phyloP scores from a whole-genome alignment of 768 basidiomycete species.

The Mycena sanguinolenta region DNA sequence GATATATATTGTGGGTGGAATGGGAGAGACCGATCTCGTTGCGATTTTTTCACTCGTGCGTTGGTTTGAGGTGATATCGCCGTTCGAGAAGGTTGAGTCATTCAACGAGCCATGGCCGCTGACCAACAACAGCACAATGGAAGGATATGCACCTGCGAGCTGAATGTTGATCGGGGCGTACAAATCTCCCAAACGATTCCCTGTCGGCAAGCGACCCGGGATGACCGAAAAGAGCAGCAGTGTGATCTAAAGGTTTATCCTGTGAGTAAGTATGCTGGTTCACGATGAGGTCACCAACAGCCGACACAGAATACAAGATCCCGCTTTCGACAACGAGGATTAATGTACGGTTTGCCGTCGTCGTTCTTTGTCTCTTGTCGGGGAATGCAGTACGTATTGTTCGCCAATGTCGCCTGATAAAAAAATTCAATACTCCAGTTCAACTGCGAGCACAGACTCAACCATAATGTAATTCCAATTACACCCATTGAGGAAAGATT shows the following conservation, averaged over 20 bases:
- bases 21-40: too few relatives aligned
- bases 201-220: slow-evolving; percentile 22
- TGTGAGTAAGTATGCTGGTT: background rate
- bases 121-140: slow-evolving; percentile 33
- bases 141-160: slow-evolving; percentile 32
- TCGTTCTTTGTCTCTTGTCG: slow-evolving; percentile 12
- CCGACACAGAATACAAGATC: slow-evolving; percentile 21
- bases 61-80: too few relatives aligned
- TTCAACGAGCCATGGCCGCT: slow-evolving; percentile 11
- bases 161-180: slow-evolving; percentile 21
- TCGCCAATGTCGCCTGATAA: slow-evolving; percentile 16
- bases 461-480: slow-evolving; percentile 27
- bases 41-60: too few relatives aligned
- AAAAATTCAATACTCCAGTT: background rate
- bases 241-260: background rate
- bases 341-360: slow-evolving; percentile 20
- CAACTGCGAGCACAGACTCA: background rate
- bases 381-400: slow-evolving; percentile 5
- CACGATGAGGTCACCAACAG: slow-evolving; percentile 21
- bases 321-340: slow-evolving; percentile 28
- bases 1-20: too few relatives aligned
- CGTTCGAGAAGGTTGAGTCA: too few relatives aligned
- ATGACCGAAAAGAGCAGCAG: slow-evolving; percentile 12
- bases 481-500: slow-evolving; percentile 22
- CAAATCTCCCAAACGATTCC: slow-evolving; percentile 25